phyloP scores from a whole-genome alignment of 1,139 yeast species.

The Kodamaea suecica region DNA sequence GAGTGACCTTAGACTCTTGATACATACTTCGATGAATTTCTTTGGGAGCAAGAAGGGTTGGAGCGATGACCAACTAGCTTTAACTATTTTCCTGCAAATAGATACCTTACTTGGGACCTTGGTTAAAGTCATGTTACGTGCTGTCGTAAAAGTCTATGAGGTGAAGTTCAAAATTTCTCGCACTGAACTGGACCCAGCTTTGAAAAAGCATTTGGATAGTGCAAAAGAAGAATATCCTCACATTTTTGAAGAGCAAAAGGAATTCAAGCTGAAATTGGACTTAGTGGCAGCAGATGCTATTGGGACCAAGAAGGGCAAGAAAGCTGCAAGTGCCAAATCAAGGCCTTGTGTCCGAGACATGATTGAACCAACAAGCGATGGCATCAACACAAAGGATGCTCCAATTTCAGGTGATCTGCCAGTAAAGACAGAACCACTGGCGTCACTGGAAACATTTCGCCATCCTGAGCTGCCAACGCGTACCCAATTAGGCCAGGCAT shows the following conservation, averaged over 20 bases:
- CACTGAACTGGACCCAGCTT: slow-evolving; percentile 14
- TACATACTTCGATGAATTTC: slow-evolving; percentile 26
- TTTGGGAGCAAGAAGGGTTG: slow-evolving; percentile 16
- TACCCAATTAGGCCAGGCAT: no score
- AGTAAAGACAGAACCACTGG: no score
- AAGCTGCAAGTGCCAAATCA: background rate
- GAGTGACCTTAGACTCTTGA: slow-evolving; percentile 30
- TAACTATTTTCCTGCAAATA: slow-evolving; percentile 20
- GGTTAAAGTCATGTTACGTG: slow-evolving; percentile 23
- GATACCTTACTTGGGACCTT: slow-evolving; percentile 24
- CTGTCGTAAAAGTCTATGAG: slow-evolving; percentile 26
- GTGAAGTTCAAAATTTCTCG: slow-evolving; percentile 17
- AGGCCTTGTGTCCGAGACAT: background rate
- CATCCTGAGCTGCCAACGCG: no score
- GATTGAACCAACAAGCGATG: no score
- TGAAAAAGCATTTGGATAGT: slow-evolving; percentile 24
- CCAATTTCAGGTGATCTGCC: no score
- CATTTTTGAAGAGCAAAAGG: slow-evolving; percentile 13
- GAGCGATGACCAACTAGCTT: slow-evolving; percentile 13
- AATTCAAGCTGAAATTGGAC: slow-evolving; percentile 4
- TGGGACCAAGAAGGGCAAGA: background rate
- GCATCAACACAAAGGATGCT: no score
- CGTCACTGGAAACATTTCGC: no score
- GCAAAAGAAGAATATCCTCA: slow-evolving; percentile 26
- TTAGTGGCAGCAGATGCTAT: background rate